Base-by-base conservation (phyloP, 768 basidiomycete genomes). In the Rhizopogon vulgaris region DNA sequence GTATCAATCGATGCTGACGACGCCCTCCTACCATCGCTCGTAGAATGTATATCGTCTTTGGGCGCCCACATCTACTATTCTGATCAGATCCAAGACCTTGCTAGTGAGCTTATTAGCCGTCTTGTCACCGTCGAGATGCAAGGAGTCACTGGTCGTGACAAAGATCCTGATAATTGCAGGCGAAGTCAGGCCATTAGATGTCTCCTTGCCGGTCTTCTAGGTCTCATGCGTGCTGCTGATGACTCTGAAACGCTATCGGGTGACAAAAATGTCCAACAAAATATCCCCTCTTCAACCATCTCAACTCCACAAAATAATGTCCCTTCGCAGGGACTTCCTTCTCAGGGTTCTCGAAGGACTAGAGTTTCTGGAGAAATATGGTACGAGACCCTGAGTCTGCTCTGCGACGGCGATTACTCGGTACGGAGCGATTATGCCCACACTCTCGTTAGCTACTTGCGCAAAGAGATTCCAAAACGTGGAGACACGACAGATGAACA, bases 11-110 rank as follows among this genome's bases (percentile, higher is more conserved):
- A 84, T 52, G 71, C 78, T 1, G 70, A 79, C 10, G 92, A 94
- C 58, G 54, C 74, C 6, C 72, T 92, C 9, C 71, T 97, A 10
- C 76, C 82, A 0, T 67, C 77, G 7, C 65, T 94, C 48, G 85
- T 94, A 7, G 76, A 83, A 50, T 87, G 87, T 61, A 85, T 94
- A 39, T 75, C 87, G 2, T 89, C 93, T 0, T 74, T 97, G 10
- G 92, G 92, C 34, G 83, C 87, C 10, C 93, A 95, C 62, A 84
- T 95, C 49, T 94, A 96, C 72, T 97, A 97, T 63, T 87, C 91
- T 37, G 94, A 96, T 67, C 94, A 97, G 69, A 91, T 94, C 46
- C 90, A 92, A 62, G 94, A 96, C 63, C 81, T 96, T 40, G 83
- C 90, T 1, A 85, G 83, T 51, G 94, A 94, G 66, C 70, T 94